Percentiles rank a stretch among this genome's conserved stretches.
Conservation (phyloP, 257 asterid species). For the Jaltomata sinuosa region DNA sequence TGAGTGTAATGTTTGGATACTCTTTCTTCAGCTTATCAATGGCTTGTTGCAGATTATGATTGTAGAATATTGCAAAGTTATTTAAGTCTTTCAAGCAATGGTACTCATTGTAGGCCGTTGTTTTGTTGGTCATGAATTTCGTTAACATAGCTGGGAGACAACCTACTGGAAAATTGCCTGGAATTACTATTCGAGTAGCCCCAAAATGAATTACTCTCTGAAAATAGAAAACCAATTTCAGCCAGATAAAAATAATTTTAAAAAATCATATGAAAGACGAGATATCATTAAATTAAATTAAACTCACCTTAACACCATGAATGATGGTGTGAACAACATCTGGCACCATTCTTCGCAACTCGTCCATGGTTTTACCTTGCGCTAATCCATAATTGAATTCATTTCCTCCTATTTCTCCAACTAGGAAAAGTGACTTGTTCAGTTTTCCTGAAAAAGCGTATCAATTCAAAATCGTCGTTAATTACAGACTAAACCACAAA, state of each 20-base stretch:
- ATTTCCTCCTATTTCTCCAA: conserved; percentile 18
- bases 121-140: background rate
- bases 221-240: background rate
- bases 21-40: conserved; percentile 3
- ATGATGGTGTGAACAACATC: conserved; percentile 11
- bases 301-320: conserved; percentile 6
- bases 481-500: background rate
- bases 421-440: background rate
- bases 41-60: conserved; percentile 9
- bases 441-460: background rate
- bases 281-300: background rate
- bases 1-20: background rate
- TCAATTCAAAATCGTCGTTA: background rate
- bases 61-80: background rate
- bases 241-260: background rate
- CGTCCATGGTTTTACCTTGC: conserved; percentile 15
- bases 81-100: conserved; percentile 15
- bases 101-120: conserved; percentile 3
- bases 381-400: conserved; percentile 6
- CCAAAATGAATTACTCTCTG: conserved; percentile 9
- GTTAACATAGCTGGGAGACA: conserved; percentile 6
- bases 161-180: conserved; percentile 19
- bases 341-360: background rate
- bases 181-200: conserved; percentile 3
- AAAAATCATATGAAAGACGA: background rate